Evolutionary conservation across 768 basidiomycete species (phyloP), one percentile per base, ranked within the genome.

Genomic region (Tricholomella constricta): DNA sequence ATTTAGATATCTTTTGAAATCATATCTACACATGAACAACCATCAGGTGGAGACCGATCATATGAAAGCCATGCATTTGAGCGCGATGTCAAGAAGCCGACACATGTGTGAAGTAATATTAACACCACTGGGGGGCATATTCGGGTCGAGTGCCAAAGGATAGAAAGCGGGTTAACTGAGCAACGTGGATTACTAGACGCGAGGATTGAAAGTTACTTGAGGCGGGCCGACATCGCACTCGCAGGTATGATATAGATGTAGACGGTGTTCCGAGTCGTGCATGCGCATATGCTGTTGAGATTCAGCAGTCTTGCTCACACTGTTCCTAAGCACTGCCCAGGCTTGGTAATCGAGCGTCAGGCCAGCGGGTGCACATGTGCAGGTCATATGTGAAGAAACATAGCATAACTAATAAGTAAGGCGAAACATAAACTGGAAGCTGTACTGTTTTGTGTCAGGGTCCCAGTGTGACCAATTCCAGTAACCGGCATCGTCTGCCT

Each of bases 381-480:
- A 50, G 64, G 64, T 65, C 11, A 45, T 48, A 25, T 15, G 19
- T 27, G 17, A 32, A 14, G 14, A 19, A 49, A 17, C 9, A 53
- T 36, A 11, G 26, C 14, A 22, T 31, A 44, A 40, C 48, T 62
- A 67, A 64, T 79, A 80, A 50, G 71, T 63, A 57, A 86, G 72
- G 62, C 87, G 83, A 76, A 94, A 98, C 86, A 98, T 90, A 77
- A 98, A 96, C 72, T 97, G 95, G 78, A 96, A 95, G 68, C 88
- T 92, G 70, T 94, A 96, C 72, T 97, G 94, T 72, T 98, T 98
- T 46, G 94, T 96, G 68, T 99, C 96, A n/a, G 91, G 85, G 68
- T 98, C 97, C 97, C 96, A 98, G 65, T 98, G 91, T 35, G 95
- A 95, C 97, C 97, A 99, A 62, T 91, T 92, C 89, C 90, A 94